Percentiles rank a stretch among this genome's conserved stretches.
phyloP scores from a whole-genome alignment of 805 yeast genomes.

The Hanseniaspora mollemarum region DNA sequence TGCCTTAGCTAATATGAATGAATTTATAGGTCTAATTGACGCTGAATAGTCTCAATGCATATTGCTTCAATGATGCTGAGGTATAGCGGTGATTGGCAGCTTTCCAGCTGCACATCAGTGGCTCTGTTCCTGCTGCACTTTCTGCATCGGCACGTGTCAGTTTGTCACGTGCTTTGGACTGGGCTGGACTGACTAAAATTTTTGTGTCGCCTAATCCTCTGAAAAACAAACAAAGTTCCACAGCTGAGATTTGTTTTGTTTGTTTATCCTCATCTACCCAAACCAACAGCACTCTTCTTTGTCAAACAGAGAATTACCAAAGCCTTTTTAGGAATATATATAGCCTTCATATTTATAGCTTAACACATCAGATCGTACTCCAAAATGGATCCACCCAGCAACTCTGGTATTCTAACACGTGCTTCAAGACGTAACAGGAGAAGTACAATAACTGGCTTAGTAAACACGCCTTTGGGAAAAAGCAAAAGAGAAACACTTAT shows the following conservation, averaged over 20 bases:
- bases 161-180: too few relatives aligned
- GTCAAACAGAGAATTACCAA: too few relatives aligned
- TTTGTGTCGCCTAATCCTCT: background rate
- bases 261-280: background rate
- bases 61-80: too few relatives aligned
- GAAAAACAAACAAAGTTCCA: too few relatives aligned
- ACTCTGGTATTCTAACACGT: background rate
- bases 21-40: slow-evolving; percentile 33
- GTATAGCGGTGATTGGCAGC: background rate
- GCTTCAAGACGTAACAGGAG: slow-evolving; percentile 9
- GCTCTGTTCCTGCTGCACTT: too few relatives aligned
- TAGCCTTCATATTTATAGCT: too few relatives aligned
- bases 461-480: background rate
- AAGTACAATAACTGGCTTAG: slow-evolving; percentile 9
- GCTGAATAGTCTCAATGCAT: slow-evolving; percentile 15
- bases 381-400: slow-evolving; percentile 8
- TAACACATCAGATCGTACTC: too few relatives aligned
- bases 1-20: slow-evolving; percentile 49
- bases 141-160: too few relatives aligned
- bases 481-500: slow-evolving; percentile 2
- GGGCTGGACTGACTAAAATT: too few relatives aligned
- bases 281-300: too few relatives aligned
- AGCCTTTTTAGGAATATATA: too few relatives aligned
- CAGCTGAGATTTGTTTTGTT: background rate
- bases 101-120: too few relatives aligned